These are phyloP conservation scores for Leishmania mexicana DNA, from an alignment of 208 protist species.

Conservation along the genomic window DNA sequence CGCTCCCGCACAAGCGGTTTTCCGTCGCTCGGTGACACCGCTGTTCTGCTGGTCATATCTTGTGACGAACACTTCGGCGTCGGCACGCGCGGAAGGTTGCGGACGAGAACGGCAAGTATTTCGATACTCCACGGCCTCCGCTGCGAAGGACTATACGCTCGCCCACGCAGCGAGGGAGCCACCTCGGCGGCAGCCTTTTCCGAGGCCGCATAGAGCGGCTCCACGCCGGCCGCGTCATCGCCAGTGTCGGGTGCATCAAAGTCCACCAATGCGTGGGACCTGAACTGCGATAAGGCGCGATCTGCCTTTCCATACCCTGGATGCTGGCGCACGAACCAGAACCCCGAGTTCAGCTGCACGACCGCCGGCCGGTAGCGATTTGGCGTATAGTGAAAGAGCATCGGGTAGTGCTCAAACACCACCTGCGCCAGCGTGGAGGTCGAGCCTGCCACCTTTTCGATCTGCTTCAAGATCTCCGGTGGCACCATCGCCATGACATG, in stretches of 20 bases:
- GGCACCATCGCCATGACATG: slow-evolving; percentile 52
- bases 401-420: slow-evolving; percentile 73
- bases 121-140: slow-evolving; percentile 33
- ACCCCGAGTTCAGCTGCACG: slow-evolving; percentile 75
- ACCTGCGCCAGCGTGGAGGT: slow-evolving; percentile 15
- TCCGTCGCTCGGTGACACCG: not conserved
- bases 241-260: not conserved
- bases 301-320: slow-evolving; percentile 69
- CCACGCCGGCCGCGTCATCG: not conserved
- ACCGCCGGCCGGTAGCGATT: slow-evolving; percentile 42
- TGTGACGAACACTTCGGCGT: not conserved
- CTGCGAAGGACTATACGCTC: not conserved
- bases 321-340: slow-evolving; percentile 80
- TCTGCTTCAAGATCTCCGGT: slow-evolving; percentile 32
- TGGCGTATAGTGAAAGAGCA: slow-evolving; percentile 65
- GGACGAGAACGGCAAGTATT: slow-evolving; percentile 67
- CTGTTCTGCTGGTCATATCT: not conserved
- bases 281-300: slow-evolving; percentile 14
- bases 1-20: slow-evolving; percentile 34
- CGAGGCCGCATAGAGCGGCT: slow-evolving; percentile 5
- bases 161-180: not conserved
- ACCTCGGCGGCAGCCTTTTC: not conserved
- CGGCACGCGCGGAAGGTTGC: slow-evolving; percentile 68
- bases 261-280: not conserved
- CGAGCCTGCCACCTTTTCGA: slow-evolving; percentile 35